Evolutionary conservation across 2,329 filamentous ascomycete species (phyloP).

Genomic region (Monascus ruber): DNA sequence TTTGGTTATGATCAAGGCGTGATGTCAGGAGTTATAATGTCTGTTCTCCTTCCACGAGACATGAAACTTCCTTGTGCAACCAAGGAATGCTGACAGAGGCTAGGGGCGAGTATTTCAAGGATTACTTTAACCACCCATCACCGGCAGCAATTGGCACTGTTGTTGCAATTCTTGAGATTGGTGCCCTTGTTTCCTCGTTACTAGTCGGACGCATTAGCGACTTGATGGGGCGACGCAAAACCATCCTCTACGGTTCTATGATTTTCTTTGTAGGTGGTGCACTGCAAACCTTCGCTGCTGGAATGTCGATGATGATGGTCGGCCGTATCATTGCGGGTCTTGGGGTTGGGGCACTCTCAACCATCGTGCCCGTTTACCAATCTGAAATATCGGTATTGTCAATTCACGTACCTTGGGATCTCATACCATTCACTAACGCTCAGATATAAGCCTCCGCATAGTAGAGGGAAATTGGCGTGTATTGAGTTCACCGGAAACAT

Average conservation of each 20-base stretch:
- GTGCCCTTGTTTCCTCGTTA: slow-evolving; percentile 82
- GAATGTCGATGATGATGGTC: slow-evolving; percentile 79
- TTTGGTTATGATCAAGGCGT: slow-evolving; percentile 57
- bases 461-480: slow-evolving; percentile 86
- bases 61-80: background rate
- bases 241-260: slow-evolving; percentile 85
- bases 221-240: slow-evolving; percentile 75
- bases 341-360: slow-evolving; percentile 77
- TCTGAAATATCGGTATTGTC: slow-evolving; percentile 64
- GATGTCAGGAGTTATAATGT: slow-evolving; percentile 61
- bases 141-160: slow-evolving; percentile 86
- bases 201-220: slow-evolving; percentile 81
- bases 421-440: background rate
- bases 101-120: slow-evolving; percentile 76
- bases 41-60: slow-evolving; percentile 11
- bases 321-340: slow-evolving; percentile 76
- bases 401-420: background rate
- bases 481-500: slow-evolving; percentile 99
- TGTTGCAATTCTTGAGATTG: slow-evolving; percentile 92
- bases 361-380: slow-evolving; percentile 87
- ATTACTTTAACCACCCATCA: slow-evolving; percentile 85
- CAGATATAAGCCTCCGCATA: slow-evolving; percentile 60
- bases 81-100: slow-evolving; percentile 5
- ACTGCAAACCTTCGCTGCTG: slow-evolving; percentile 67
- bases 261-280: slow-evolving; percentile 78